Evolutionary conservation across 164 flowering plant genomes (phyloP).

Genomic region (Sextonia rubra): DNA sequence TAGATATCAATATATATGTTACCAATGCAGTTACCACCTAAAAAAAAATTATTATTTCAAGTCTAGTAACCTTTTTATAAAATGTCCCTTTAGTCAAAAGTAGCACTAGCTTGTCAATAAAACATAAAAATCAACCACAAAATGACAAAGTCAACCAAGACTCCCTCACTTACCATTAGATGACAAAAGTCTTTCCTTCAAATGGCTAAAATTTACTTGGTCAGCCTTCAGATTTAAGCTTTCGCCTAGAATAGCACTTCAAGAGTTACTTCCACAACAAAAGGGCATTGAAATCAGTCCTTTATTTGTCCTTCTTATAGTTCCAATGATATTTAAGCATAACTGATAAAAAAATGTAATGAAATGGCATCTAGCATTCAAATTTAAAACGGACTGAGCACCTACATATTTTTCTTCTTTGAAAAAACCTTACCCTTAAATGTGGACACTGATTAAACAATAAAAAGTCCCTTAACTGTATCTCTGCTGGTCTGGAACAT

Average conservation of each 20-base stretch:
- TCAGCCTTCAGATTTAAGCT: constrained; percentile 53
- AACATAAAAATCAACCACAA: background rate
- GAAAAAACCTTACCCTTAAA: no score
- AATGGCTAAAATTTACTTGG: constrained; percentile 54
- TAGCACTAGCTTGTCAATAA: background rate
- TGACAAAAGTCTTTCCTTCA: constrained; percentile 52
- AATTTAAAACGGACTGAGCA: background rate
- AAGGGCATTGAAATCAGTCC: no score
- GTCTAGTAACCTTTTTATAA: background rate
- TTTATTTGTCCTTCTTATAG: no score
- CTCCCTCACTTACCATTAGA: constrained; percentile 59
- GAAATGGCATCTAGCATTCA: background rate
- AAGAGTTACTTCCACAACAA: background rate
- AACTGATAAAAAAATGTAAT: background rate
- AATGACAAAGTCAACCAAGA: background rate
- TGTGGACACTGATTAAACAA: no score
- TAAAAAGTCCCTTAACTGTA: no score
- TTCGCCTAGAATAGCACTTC: constrained; percentile 33
- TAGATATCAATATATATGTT: background rate
- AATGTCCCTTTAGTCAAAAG: background rate
- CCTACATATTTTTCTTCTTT: background rate
- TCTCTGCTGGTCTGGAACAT: no score
- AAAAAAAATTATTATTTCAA: background rate
- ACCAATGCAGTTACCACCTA: background rate
- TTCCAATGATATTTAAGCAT: background rate